Conservation (phyloP, 306 rosid species). For the Cucurbita ficifolia region DNA sequence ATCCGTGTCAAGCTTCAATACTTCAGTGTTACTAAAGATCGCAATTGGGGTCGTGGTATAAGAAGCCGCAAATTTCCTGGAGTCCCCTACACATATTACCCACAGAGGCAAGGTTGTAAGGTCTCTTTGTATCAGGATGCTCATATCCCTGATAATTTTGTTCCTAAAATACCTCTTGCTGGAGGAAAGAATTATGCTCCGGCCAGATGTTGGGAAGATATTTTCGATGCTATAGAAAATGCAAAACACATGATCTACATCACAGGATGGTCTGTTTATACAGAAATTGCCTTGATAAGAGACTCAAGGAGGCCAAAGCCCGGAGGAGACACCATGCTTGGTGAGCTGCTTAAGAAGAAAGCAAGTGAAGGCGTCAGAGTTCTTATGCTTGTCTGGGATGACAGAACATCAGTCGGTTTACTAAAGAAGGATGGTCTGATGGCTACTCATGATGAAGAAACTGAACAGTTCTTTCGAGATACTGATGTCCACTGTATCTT, state of each 20-base stretch:
- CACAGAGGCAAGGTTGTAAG: conserved; percentile 53
- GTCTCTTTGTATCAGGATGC: conserved; percentile 64
- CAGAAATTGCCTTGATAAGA: conserved; percentile 55
- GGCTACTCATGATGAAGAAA: conserved; percentile 75
- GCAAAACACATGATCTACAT: conserved; percentile 56
- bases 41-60: conserved; percentile 40
- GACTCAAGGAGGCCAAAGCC: conserved; percentile 59
- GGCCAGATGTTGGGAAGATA: conserved; percentile 68
- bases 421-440: conserved; percentile 61
- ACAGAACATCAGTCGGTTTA: conserved; percentile 52
- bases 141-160: conserved; percentile 50
- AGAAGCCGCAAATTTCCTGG: conserved; percentile 56
- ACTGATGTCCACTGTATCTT: conserved; percentile 53
- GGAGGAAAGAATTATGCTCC: conserved; percentile 43
- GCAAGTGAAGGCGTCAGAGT: conserved; percentile 60
- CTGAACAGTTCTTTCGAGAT: conserved; percentile 22
- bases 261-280: conserved; percentile 70
- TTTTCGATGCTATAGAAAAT: conserved; percentile 49
- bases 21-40: conserved; percentile 43
- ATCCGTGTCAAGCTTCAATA: conserved; percentile 58
- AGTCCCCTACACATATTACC: conserved; percentile 54
- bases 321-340: conserved; percentile 42
- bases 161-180: conserved; percentile 47
- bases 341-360: conserved; percentile 55
- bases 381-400: conserved; percentile 71